A percentile compares a stretch with the other conserved stretches of the same genome.
phyloP scores from a whole-genome alignment of 345 rosid species.

The Citrus glauca region DNA sequence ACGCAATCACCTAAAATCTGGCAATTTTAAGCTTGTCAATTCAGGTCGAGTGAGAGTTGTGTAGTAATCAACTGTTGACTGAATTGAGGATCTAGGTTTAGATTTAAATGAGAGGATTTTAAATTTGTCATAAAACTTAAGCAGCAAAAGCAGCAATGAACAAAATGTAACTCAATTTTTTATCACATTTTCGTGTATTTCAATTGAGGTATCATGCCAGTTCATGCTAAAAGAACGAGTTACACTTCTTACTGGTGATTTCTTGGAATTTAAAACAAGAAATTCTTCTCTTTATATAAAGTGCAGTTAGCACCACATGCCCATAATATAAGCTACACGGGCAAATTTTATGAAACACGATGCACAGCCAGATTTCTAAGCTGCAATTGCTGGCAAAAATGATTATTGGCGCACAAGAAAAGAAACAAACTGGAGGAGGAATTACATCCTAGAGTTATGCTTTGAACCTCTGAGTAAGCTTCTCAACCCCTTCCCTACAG shows the following conservation, averaged over 20 bases:
- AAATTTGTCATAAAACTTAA: too few relatives aligned
- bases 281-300: neutral
- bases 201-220: neutral
- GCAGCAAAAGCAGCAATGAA: neutral
- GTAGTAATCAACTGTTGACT: neutral
- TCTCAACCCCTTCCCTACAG: conserved; percentile 60
- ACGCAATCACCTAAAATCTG: neutral
- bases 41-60: neutral
- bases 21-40: neutral
- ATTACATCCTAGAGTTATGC: conserved; percentile 9
- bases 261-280: neutral
- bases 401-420: conserved; percentile 6
- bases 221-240: neutral
- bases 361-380: neutral
- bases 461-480: conserved; percentile 63
- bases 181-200: neutral
- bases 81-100: neutral
- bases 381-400: conserved; percentile 9
- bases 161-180: neutral
- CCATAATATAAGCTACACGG: neutral
- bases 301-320: neutral
- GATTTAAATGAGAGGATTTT: too few relatives aligned
- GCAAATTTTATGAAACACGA: neutral
- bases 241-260: neutral
- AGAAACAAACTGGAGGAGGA: neutral